phyloP scores from a whole-genome alignment of 345 rosid species.

The Reutealis trisperma region DNA sequence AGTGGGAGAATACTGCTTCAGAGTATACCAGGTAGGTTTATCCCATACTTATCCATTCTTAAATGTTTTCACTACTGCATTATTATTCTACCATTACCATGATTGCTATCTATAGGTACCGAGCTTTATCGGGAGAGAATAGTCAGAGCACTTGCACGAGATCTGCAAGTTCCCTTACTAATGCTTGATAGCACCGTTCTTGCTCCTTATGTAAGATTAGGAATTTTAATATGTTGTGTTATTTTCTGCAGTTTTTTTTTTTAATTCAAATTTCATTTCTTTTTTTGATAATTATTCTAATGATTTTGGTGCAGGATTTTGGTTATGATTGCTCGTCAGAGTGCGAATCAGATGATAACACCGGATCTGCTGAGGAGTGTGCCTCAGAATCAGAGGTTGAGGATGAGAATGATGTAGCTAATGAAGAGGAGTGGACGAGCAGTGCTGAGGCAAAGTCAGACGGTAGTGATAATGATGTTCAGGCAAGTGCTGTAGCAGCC shows the following conservation, averaged over 20 bases:
- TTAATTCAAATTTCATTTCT: neutral
- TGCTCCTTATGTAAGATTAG: slow-evolving; percentile 89
- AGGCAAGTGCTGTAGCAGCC: slow-evolving; percentile 78
- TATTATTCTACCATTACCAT: neutral
- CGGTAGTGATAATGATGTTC: slow-evolving; percentile 67
- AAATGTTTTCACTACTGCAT: neutral
- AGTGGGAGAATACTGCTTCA: slow-evolving; percentile 90
- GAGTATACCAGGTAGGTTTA: slow-evolving; percentile 94
- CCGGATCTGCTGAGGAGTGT: slow-evolving; percentile 63
- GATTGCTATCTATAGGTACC: slow-evolving; percentile 59
- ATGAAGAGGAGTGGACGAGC: slow-evolving; percentile 73
- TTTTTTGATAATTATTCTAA: slow-evolving; percentile 16
- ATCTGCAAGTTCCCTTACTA: slow-evolving; percentile 78
- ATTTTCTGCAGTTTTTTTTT: neutral
- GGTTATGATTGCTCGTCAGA: slow-evolving; percentile 71
- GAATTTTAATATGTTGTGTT: slow-evolving; percentile 6
- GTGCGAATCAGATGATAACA: slow-evolving; percentile 62
- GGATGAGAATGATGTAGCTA: slow-evolving; percentile 68
- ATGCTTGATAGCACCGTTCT: slow-evolving; percentile 89
- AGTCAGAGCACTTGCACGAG: slow-evolving; percentile 88
- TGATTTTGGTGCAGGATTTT: slow-evolving; percentile 59
- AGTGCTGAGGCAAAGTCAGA: slow-evolving; percentile 69
- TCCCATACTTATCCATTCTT: slow-evolving; percentile 1
- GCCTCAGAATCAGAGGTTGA: slow-evolving; percentile 85
- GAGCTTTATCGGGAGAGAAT: slow-evolving; percentile 92